A percentile compares a stretch with the other conserved stretches of the same genome.
Evolutionary conservation across 208 protist genomes (phyloP).

Genomic region (Lotmaria passim): DNA sequence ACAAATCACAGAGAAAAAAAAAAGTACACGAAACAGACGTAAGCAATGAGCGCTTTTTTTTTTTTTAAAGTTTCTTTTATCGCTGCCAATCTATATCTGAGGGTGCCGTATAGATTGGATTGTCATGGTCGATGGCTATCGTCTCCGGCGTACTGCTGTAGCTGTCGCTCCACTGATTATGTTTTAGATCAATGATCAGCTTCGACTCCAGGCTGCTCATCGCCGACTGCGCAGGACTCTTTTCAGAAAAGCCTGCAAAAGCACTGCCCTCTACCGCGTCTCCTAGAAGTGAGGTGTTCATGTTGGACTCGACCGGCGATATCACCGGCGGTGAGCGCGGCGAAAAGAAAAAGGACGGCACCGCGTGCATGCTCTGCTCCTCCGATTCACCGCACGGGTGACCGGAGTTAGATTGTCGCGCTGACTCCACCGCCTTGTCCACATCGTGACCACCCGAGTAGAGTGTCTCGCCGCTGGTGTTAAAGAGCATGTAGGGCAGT

Average conservation of each 20-base stretch:
- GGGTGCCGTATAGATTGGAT: too few species aligned
- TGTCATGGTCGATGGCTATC: too few species aligned
- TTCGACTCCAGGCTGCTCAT: background rate
- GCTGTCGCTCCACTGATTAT: background rate
- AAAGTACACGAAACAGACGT: too few species aligned
- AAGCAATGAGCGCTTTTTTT: too few species aligned
- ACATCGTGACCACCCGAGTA: background rate
- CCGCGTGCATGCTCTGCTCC: background rate
- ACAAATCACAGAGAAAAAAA: too few species aligned
- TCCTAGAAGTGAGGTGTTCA: background rate
- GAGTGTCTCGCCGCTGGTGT: background rate
- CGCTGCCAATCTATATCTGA: too few species aligned
- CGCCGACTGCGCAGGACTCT: background rate
- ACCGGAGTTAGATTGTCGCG: background rate
- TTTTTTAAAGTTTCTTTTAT: too few species aligned
- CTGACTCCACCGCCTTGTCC: background rate
- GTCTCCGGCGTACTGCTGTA: background rate
- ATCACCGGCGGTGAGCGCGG: background rate
- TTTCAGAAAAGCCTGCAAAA: background rate
- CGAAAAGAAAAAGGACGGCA: background rate
- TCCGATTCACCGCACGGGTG: background rate
- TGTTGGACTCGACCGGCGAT: background rate
- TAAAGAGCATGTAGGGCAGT: background rate
- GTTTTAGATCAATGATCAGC: background rate
- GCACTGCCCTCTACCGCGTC: background rate